A percentile compares a stretch with the other conserved stretches of the same genome.
Evolutionary conservation across 2,329 filamentous ascomycete species (phyloP).

Genomic region (Botryosphaeria agaves): DNA sequence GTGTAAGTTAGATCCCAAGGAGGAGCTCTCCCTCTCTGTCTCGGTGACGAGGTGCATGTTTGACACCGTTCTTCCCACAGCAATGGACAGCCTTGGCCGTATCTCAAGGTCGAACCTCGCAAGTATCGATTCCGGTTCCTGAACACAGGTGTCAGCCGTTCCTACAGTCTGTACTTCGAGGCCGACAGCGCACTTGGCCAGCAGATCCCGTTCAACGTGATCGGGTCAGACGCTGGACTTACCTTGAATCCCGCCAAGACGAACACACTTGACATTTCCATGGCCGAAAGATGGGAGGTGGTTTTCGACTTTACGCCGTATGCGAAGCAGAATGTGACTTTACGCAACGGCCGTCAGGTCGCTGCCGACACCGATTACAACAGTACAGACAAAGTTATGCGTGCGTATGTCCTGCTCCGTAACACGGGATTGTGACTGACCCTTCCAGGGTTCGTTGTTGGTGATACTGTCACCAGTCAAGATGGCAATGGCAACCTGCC

Average conservation of each 20-base stretch:
- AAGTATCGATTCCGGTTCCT: constrained; percentile 42
- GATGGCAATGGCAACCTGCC: constrained; percentile 18
- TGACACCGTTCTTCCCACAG: no score
- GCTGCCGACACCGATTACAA: constrained; percentile 31
- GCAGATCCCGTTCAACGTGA: constrained; percentile 31
- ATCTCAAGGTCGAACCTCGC: constrained; percentile 36
- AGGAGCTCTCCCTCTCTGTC: no score
- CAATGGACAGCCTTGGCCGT: constrained; percentile 43
- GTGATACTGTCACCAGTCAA: constrained; percentile 18
- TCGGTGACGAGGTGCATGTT: no score
- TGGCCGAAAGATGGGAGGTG: constrained; percentile 41
- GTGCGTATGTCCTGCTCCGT: no score
- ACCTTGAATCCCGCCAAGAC: constrained; percentile 26
- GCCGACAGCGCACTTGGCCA: constrained; percentile 14
- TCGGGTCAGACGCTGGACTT: constrained; percentile 37
- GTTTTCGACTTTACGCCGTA: constrained; percentile 36
- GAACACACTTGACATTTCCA: constrained; percentile 28
- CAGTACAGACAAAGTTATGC: constrained; percentile 35
- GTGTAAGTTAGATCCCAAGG: no score
- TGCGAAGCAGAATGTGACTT: constrained; percentile 30
- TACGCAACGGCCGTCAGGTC: constrained; percentile 24
- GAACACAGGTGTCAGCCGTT: constrained; percentile 30
- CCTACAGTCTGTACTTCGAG: constrained; percentile 31
- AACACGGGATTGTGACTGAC: no score
- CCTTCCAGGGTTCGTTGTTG: constrained; percentile 36